Percentiles rank a stretch among this genome's conserved stretches.
These are phyloP conservation scores for Backusella parvicylindrica DNA, from an alignment of 192 early-diverging fungal species.

Conservation along the genomic window DNA sequence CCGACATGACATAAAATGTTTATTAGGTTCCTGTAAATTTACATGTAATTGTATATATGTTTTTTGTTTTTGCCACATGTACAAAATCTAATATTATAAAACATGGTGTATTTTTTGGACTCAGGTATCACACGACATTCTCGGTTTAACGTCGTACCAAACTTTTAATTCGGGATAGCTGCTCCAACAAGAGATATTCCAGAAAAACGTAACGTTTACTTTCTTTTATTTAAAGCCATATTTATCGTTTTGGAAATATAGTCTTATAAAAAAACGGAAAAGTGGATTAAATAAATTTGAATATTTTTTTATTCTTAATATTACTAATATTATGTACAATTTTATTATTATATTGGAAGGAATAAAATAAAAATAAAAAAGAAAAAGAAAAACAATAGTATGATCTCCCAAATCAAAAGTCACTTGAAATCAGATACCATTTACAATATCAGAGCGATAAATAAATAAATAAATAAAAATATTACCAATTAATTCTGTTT, in stretches of 20 bases:
- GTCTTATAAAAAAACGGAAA: not conserved
- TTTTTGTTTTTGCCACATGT: conserved; percentile 6
- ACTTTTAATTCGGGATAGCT: not conserved
- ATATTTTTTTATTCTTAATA: not conserved
- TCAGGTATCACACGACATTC: conserved; percentile 6
- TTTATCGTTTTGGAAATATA: not conserved
- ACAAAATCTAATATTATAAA: conserved; percentile 3
- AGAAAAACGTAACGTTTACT: not conserved
- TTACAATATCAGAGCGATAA: not conserved
- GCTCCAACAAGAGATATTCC: not conserved
- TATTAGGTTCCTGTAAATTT: not conserved
- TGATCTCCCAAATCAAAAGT: not conserved
- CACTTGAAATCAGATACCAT: not conserved
- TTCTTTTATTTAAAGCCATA: not conserved
- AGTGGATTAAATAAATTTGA: not conserved
- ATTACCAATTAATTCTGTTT: not conserved
- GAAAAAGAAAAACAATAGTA: not conserved
- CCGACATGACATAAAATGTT: not conserved
- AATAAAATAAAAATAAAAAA: not conserved
- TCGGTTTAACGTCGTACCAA: not conserved
- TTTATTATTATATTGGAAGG: not conserved
- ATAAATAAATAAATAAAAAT: not conserved
- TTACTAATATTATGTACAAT: not conserved
- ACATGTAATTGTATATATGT: not conserved
- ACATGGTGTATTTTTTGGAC: conserved; percentile 5